Base-by-base conservation (phyloP, 371 early-diverging fungal genomes). In the Apophysomyces variabilis region DNA sequence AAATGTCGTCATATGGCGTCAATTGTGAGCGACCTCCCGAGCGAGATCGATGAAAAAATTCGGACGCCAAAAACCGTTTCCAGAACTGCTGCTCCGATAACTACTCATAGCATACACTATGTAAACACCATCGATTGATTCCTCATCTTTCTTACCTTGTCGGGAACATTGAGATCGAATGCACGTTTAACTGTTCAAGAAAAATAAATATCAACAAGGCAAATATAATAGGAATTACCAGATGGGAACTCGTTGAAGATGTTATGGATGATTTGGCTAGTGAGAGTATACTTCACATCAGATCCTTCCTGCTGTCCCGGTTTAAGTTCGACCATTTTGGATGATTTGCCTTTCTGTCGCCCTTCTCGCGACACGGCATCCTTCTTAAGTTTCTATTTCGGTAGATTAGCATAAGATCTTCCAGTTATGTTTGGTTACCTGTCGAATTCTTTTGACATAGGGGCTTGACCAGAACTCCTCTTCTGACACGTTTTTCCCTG, bases 391-490 rank as follows among this genome's bases (percentile, higher is more conserved):
- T 94, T 85, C 84, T 87, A 63, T 11, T 37, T 36, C 14, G 21
- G 9, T 26, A 18, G 39, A 9, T 26, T 32, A 61, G 35, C 58
- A 41, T 41, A 41, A 1, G 8, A 41, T 44, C 47, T 21, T 39
- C 36, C 35, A 3, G 14, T 11, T 13, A 26, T 26, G 32, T 26
- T 26, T 26, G 1, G 38, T 58, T 67, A 80, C 71, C 66, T 77
- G 76, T 59, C 78, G 71, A 61, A 77, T 76, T 41, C 71, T 70
- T 16, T 77, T 75, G 36, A 91, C 89, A 73, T 90, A 85, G 12
- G 93, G 85, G 62, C 88, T 89, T 60, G 89, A 87, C 97, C 97
- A 96, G 68, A 96, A 96, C 67, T 95, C 97, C 65, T 95, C 95
- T 71, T 96, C 97, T 8, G 85, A 76, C 0, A 96, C 84, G 44